Evolutionary conservation across 2,329 filamentous ascomycete species (phyloP).

Genomic region (Monosporascus ibericus): DNA sequence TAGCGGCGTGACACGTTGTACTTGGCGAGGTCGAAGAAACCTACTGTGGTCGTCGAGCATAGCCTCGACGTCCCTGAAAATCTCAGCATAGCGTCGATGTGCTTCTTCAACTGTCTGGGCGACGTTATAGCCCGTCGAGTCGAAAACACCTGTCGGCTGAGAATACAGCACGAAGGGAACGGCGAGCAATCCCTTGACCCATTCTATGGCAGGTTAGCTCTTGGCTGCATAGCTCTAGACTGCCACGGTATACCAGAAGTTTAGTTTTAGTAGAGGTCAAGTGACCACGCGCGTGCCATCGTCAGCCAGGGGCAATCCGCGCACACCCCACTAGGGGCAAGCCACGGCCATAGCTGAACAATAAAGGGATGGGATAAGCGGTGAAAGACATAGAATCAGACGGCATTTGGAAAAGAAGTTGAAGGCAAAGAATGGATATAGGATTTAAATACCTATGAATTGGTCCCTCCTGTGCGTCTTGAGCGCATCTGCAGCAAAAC

Average conservation of each 20-base stretch:
- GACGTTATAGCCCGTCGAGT: conserved; percentile 59
- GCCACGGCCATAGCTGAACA: background rate
- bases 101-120: conserved; percentile 71
- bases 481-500: conserved; percentile 43
- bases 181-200: conserved; percentile 91
- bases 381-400: background rate
- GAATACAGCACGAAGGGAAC: conserved; percentile 96
- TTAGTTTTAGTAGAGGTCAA: no score
- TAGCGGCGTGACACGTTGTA: conserved; percentile 3
- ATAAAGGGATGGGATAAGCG: background rate
- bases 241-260: no score
- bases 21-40: conserved; percentile 11
- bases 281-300: no score
- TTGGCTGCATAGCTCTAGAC: no score
- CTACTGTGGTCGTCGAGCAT: conserved; percentile 89
- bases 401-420: background rate
- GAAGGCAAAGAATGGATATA: background rate
- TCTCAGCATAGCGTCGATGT: conserved; percentile 86
- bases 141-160: conserved; percentile 82
- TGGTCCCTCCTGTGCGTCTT: conserved; percentile 90
- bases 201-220: conserved; percentile 51
- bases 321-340: no score
- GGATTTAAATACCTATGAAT: conserved; percentile 57
- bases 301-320: no score
- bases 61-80: conserved; percentile 86